A percentile compares a stretch with the other conserved stretches of the same genome.
These are phyloP conservation scores for Echites panduratus DNA, from an alignment of 257 asterid genomes.

Conservation along the genomic window DNA sequence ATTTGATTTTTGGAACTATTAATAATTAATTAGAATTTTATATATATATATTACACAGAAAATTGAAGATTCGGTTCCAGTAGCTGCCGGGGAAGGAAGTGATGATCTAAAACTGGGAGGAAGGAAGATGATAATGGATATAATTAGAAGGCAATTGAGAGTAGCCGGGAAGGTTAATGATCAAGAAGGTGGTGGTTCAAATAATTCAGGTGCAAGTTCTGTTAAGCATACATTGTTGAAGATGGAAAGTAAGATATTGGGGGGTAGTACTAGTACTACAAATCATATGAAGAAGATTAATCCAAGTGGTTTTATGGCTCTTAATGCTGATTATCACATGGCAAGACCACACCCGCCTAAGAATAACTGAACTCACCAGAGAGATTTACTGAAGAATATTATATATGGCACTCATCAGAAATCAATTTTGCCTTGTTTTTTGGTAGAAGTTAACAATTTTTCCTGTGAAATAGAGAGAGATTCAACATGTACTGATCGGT, in stretches of 20 bases:
- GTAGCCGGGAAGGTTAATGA: background rate
- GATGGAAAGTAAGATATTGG: conserved; percentile 15
- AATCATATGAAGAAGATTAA: conserved; percentile 19
- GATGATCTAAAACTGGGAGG: conserved; percentile 15
- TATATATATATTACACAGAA: too few species aligned
- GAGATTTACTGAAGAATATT: conserved; percentile 1
- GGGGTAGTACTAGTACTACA: conserved; percentile 17
- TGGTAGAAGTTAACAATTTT: background rate
- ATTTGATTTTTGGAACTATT: too few species aligned
- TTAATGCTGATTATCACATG: conserved; percentile 54
- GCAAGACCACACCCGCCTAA: conserved; percentile 63
- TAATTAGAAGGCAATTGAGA: background rate
- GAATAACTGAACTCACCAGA: conserved; percentile 37
- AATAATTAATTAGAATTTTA: too few species aligned
- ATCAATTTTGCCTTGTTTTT: background rate
- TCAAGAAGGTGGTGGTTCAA: background rate
- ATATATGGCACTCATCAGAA: background rate
- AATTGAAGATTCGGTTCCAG: conserved; percentile 6
- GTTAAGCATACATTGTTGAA: conserved; percentile 10
- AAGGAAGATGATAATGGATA: conserved; percentile 33
- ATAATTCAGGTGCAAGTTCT: conserved; percentile 22
- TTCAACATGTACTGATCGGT: background rate
- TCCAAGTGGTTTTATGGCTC: conserved; percentile 33
- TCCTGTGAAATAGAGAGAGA: conserved; percentile 3
- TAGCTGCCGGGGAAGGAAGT: conserved; percentile 5